phyloP scores from a whole-genome alignment of 2,329 filamentous ascomycete species.

The Fusarium subtropicale region DNA sequence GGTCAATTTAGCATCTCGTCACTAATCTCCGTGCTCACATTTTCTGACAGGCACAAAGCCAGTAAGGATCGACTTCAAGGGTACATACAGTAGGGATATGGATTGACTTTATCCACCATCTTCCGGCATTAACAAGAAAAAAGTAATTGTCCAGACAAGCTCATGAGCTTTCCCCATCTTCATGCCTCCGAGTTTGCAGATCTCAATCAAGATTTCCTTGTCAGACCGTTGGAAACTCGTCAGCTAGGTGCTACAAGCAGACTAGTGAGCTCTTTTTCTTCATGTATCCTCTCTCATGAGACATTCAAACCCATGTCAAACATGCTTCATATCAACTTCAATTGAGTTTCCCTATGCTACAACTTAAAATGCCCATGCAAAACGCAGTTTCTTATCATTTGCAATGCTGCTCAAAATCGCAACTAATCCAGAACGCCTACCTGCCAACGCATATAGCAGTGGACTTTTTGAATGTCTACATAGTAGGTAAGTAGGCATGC shows the following conservation, averaged over 20 bases:
- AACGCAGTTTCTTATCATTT: constrained; percentile 27
- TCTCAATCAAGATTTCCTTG: constrained; percentile 40
- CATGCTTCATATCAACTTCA: constrained; percentile 3
- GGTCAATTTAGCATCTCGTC: constrained; percentile 22
- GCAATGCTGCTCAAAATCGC: constrained; percentile 37
- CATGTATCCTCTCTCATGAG: constrained; percentile 8
- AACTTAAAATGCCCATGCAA: constrained; percentile 7
- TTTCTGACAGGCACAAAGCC: constrained; percentile 13
- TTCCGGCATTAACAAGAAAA: neutral
- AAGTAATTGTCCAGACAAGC: constrained; percentile 8
- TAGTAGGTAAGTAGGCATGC: constrained; percentile 25
- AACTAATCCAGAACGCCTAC: constrained; percentile 46
- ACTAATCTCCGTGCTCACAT: constrained; percentile 36
- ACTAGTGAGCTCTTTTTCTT: constrained; percentile 3
- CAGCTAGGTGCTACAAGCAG: constrained; percentile 7
- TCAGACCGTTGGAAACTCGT: constrained; percentile 16
- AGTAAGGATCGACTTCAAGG: constrained; percentile 23
- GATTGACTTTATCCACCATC: constrained; percentile 1
- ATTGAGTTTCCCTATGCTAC: neutral
- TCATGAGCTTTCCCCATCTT: constrained; percentile 4
- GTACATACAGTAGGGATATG: neutral
- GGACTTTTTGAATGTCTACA: constrained; percentile 39
- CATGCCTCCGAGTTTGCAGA: constrained; percentile 31
- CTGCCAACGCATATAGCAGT: constrained; percentile 42
- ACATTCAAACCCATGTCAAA: constrained; percentile 12